Evolutionary conservation across 106 monocot species (phyloP), one percentile per base, ranked within the genome.

Genomic region (Platanthera guangdongensis): DNA sequence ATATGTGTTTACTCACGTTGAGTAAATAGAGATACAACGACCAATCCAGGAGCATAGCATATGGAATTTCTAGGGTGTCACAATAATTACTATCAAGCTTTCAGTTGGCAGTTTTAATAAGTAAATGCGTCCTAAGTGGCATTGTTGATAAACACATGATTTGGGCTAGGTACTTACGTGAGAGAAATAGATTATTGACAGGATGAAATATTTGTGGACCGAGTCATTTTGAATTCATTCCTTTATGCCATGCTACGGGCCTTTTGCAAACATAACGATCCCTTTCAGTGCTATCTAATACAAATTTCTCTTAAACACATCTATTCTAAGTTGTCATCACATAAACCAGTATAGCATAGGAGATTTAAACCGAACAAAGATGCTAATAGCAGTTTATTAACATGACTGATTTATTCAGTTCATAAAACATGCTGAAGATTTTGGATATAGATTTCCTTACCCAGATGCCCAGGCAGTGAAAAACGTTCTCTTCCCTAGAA

Each of bases 401-500:
- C 21, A 21, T 39, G 39, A 39, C 13, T 53, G 13, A 0, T 30
- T 65, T 65, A 30, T 65, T 30, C 65, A 32, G 5, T 65, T 32
- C 16, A 4, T 32, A 65, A 65, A 32, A 32, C 13, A 32, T 25
- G 62, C 21, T 21, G 62, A 63, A 22, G 50, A 72, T 16, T 51
- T 51, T 12, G 15, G 74, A 21, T 15, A 78, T 30, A 65, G 47
- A 57, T 15, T 65, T 71, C 51, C 82, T 84, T 91, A 99, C 99
- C 99, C 99, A 74, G 99, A 84, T 77, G 77, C 60, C 76, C 78
- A 78, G 25, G 72, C 82, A 7, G 94, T 99, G 73, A 94, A 99
- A 69, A 99, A 85, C 5, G 99, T 90, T 77, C 79, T 92, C 82
- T 99, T 99, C 16, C 90, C 99, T 75, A 99, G 79, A 65, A 99